phyloP scores from a whole-genome alignment of 257 asterid genomes.

The Coffea canephora region DNA sequence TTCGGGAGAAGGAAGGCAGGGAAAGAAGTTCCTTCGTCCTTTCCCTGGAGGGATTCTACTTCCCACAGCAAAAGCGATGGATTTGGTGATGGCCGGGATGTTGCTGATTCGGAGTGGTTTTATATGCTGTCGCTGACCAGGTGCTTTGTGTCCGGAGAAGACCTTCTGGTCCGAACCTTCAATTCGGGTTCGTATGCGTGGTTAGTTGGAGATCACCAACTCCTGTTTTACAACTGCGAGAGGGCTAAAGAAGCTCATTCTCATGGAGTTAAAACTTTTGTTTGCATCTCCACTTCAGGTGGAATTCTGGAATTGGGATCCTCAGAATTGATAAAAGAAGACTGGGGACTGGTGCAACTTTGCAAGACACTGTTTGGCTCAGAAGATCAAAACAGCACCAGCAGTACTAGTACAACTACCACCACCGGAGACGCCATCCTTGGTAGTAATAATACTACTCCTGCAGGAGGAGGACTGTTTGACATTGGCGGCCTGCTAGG shows the following conservation, averaged over 20 bases:
- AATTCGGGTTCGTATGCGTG: constrained; percentile 18
- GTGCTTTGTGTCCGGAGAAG: constrained; percentile 16
- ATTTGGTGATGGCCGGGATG: not conserved
- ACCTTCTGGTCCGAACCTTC: constrained; percentile 24
- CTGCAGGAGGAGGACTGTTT: not conserved
- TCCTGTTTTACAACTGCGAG: constrained; percentile 18
- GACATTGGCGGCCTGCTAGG: not conserved
- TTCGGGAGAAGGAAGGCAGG: not conserved
- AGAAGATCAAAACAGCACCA: not conserved
- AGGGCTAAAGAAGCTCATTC: constrained; percentile 48
- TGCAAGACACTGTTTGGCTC: constrained; percentile 7
- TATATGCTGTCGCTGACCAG: constrained; percentile 27
- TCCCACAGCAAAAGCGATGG: not conserved
- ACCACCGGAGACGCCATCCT: too few relatives aligned
- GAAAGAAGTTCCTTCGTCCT: not conserved
- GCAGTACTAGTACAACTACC: not conserved
- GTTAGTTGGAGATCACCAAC: constrained; percentile 28
- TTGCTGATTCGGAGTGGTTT: constrained; percentile 32
- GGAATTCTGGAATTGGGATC: constrained; percentile 49
- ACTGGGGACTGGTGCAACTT: constrained; percentile 24
- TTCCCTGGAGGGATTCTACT: not conserved
- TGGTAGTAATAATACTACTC: not conserved
- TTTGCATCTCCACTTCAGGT: constrained; percentile 26
- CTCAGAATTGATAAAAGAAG: constrained; percentile 20
- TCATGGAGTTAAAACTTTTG: constrained; percentile 34